These are phyloP conservation scores for Globisporangium carolinianum DNA, from an alignment of 352 stramenopile species.

Conservation along the genomic window DNA sequence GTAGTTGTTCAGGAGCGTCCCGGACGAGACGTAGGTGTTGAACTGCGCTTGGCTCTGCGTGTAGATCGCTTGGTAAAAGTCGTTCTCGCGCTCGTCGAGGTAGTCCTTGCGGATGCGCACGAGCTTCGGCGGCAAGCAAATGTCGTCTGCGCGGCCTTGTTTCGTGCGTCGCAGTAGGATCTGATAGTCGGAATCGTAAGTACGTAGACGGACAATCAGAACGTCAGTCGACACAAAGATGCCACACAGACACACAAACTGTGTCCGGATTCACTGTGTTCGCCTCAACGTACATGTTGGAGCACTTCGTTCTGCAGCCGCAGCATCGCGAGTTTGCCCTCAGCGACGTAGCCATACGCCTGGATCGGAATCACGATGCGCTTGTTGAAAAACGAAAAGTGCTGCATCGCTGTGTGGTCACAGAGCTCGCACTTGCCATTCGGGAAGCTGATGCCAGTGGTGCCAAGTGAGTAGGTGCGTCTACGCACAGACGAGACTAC, in stretches of 20 bases:
- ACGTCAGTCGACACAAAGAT: no score
- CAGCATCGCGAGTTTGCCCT: conserved; percentile 94
- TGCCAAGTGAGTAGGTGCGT: conserved; percentile 23
- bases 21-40: conserved; percentile 96
- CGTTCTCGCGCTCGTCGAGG: conserved; percentile 90
- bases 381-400: conserved; percentile 98
- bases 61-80: conserved; percentile 99
- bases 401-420: conserved; percentile 90
- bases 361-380: conserved; percentile 98
- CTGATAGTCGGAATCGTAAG: conserved; percentile 21
- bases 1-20: conserved; percentile 99
- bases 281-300: conserved; percentile 56
- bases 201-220: not conserved
- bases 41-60: conserved; percentile 97
- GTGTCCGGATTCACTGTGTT: no score
- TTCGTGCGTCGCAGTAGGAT: conserved; percentile 98
- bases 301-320: conserved; percentile 92
- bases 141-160: conserved; percentile 94
- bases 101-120: conserved; percentile 81
- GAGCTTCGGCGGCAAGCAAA: conserved; percentile 85
- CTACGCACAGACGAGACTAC: not conserved
- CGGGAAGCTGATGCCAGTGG: conserved; percentile 38
- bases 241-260: no score
- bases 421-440: conserved; percentile 89
- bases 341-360: conserved; percentile 89